Percentiles rank a stretch among this genome's conserved stretches.
Evolutionary conservation across 306 rosid species (phyloP).

Genomic region (Luffa acutangula): DNA sequence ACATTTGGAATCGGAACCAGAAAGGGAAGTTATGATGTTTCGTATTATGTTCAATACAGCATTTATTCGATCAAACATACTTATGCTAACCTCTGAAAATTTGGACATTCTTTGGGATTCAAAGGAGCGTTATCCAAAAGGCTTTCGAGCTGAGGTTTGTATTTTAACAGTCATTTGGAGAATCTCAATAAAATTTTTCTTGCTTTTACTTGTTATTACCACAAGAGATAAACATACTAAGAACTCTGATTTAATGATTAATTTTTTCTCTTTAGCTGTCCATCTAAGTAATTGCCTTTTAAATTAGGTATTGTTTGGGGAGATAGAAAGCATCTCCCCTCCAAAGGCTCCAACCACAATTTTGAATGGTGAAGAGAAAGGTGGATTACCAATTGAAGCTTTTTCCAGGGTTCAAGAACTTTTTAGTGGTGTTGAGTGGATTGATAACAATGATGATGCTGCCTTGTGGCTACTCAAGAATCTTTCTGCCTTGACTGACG

Average conservation of each 20-base stretch:
- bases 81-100: slow-evolving; percentile 78
- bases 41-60: slow-evolving; percentile 91
- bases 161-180: slow-evolving; percentile 7
- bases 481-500: slow-evolving; percentile 62
- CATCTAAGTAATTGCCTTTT: neutral
- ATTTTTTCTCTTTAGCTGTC: neutral
- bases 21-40: slow-evolving; percentile 98
- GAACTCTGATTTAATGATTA: neutral
- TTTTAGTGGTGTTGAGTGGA: slow-evolving; percentile 84
- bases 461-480: slow-evolving; percentile 91
- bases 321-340: slow-evolving; percentile 73
- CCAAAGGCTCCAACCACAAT: slow-evolving; percentile 61
- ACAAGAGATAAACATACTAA: neutral
- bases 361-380: slow-evolving; percentile 87
- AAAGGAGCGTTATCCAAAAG: slow-evolving; percentile 81
- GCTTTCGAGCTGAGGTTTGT: slow-evolving; percentile 88
- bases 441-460: slow-evolving; percentile 77
- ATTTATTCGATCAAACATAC: slow-evolving; percentile 82
- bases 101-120: slow-evolving; percentile 95
- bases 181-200: neutral
- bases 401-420: slow-evolving; percentile 97
- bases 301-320: slow-evolving; percentile 88
- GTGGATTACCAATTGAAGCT: slow-evolving; percentile 95
- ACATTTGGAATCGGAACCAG: slow-evolving; percentile 76
- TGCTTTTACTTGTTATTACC: neutral